Percentiles rank a stretch among this genome's conserved stretches.
These are phyloP conservation scores for Blastomyces gilchristii DNA, from an alignment of 2,329 filamentous ascomycete genomes.

Conservation along the genomic window DNA sequence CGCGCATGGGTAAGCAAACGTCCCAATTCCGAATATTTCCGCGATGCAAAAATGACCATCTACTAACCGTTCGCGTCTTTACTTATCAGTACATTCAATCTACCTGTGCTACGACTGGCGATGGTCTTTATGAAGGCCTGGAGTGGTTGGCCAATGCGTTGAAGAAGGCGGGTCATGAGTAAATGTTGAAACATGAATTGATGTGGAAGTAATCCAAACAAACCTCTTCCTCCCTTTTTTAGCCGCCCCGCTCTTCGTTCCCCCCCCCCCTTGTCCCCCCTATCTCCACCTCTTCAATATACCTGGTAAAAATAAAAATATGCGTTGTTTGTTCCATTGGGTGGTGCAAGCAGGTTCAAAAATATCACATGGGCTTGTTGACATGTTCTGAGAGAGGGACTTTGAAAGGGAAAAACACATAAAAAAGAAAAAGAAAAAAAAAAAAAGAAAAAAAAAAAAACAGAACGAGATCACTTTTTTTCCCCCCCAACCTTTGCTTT, in stretches of 20 bases:
- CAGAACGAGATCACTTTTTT: background rate
- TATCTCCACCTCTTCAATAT: background rate
- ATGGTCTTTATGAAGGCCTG: slow-evolving; percentile 98
- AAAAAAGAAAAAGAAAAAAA: background rate
- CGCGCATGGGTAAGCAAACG: slow-evolving; percentile 80
- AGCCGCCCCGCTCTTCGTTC: background rate
- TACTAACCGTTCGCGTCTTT: slow-evolving; percentile 19
- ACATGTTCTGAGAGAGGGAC: slow-evolving; percentile 2
- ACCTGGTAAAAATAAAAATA: slow-evolving; percentile 1
- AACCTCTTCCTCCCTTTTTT: background rate
- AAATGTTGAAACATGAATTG: slow-evolving; percentile 22
- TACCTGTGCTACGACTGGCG: slow-evolving; percentile 95
- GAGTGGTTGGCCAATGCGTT: slow-evolving; percentile 82
- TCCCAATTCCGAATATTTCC: slow-evolving; percentile 16
- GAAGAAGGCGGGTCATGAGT: slow-evolving; percentile 54
- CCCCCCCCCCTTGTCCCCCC: background rate
- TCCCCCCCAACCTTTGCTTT: background rate
- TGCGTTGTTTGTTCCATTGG: slow-evolving; percentile 1
- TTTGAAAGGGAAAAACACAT: background rate
- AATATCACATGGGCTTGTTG: background rate
- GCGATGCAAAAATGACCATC: slow-evolving; percentile 6
- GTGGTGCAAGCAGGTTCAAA: background rate
- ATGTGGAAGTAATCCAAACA: slow-evolving; percentile 7
- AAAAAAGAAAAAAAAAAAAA: background rate
- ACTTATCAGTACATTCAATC: slow-evolving; percentile 85